Evolutionary conservation across 192 early-diverging fungal genomes (phyloP), one percentile per base, ranked within the genome.

Genomic region (Entomortierella parvispora): DNA sequence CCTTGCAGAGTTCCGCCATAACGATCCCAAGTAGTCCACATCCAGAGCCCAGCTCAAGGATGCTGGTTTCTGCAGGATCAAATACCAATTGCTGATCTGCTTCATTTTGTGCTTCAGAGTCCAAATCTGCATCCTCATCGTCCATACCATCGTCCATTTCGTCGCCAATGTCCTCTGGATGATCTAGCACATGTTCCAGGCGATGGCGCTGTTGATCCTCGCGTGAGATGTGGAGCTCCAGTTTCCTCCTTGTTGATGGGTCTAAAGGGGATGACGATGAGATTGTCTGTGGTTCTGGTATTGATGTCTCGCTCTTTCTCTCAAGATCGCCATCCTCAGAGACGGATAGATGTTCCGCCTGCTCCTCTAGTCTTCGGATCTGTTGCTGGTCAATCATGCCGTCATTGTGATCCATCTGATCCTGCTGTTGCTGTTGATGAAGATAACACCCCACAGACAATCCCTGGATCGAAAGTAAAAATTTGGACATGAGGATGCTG

Each of bases 11-110:
- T 17, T 80, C 69, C 5, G 59, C 80, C 25, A 84, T 64, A 8
- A 78, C 72, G 25, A 84, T 81, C 14, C 82, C 82, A 28, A 81
- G 52, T n/a, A 84, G 49, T 2, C 82, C 82, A 42, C 82, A 84
- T 42, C 82, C 82, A 17, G 79, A 81, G 45, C 79, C 82, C 14
- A 81, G 70, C 29, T 81, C 79, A 2, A 81, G 52, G 15, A 84
- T 64, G 11, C 46, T 69, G 4, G 80, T 81, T 23, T 62, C 51
- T 12, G 68, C 64, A 31, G 67, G 57, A 42, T 74, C 64, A 53
- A 81, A 62, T 0, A 76, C 54, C 44, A 68, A 52, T 20, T 37
- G 33, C 10, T 65, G 49, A 22, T 46, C 50, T 11, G 50, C 48
- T 11, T 50, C 61, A 4, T 40, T 40, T 8, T 56, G 52, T 22